These are phyloP conservation scores for Salmacisia buchloeana DNA, from an alignment of 1,284 basidiomycete genomes.

Conservation along the genomic window DNA sequence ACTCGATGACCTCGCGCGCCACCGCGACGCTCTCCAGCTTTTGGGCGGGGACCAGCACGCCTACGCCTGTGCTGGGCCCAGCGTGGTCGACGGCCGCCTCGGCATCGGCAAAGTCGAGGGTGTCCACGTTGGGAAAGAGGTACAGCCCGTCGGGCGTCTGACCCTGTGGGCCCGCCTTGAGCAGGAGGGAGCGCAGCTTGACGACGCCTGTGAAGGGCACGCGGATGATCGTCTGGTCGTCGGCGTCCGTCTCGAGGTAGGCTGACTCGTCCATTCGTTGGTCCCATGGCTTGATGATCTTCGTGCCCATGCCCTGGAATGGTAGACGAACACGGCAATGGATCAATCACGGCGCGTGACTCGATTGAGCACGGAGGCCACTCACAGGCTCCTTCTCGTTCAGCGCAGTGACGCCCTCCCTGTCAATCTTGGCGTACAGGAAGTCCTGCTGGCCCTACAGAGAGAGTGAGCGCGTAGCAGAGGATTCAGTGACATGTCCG, in stretches of 20 bases:
- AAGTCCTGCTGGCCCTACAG: constrained; percentile 36
- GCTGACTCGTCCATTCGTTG: constrained; percentile 19
- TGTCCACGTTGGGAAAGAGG: constrained; percentile 34
- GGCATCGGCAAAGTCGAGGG: constrained; percentile 36
- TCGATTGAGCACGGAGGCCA: not conserved
- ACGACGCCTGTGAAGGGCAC: constrained; percentile 40
- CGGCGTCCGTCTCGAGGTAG: constrained; percentile 27
- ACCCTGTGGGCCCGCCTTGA: constrained; percentile 23
- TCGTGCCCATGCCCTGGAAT: constrained; percentile 16
- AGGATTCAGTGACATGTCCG: not conserved
- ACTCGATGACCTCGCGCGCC: constrained; percentile 28
- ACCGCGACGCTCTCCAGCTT: constrained; percentile 36
- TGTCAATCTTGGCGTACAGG: constrained; percentile 33
- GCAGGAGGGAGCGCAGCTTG: constrained; percentile 30
- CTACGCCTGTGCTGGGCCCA: not conserved
- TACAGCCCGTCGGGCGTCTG: constrained; percentile 32
- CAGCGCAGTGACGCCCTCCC: constrained; percentile 28
- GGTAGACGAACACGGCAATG: not conserved
- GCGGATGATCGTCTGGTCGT: constrained; percentile 40
- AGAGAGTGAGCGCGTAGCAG: not conserved
- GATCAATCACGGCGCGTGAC: not conserved
- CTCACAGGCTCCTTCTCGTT: constrained; percentile 29
- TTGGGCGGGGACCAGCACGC: constrained; percentile 18
- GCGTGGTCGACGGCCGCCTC: not conserved
- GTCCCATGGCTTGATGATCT: constrained; percentile 37